Evolutionary conservation across 345 rosid species (phyloP).

Genomic region (Gossypium longicalyx): DNA sequence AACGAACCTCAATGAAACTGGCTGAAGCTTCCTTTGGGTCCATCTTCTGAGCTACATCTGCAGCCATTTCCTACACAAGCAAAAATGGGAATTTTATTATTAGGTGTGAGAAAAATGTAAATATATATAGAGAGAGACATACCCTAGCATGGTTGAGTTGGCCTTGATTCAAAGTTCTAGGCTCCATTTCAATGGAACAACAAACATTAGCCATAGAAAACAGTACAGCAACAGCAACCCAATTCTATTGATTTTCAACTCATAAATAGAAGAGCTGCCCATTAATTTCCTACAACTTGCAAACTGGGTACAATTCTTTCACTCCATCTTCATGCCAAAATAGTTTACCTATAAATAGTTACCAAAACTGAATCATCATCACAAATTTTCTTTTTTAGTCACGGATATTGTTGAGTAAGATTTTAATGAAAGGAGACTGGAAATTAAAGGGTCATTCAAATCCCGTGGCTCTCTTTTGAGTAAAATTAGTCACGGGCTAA

Average conservation of each 20-base stretch:
- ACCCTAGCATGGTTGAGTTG: conserved; percentile 19
- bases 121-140: too few species aligned
- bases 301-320: neutral
- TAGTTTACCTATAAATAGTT: neutral
- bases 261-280: conserved; percentile 8
- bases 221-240: neutral
- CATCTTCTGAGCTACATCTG: conserved; percentile 15
- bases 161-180: conserved; percentile 18
- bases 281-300: neutral
- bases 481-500: too few species aligned
- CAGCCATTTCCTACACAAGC: conserved; percentile 19
- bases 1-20: conserved; percentile 5
- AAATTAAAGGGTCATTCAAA: too few species aligned
- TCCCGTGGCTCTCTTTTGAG: too few species aligned
- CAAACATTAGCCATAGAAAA: conserved; percentile 11
- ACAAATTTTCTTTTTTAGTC: neutral
- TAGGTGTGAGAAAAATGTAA: too few species aligned
- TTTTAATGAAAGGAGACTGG: too few species aligned
- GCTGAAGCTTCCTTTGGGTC: conserved; percentile 7
- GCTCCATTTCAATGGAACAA: conserved; percentile 18
- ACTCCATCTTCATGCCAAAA: neutral
- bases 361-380: neutral
- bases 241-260: neutral
- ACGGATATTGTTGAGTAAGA: neutral
- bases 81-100: neutral